Evolutionary conservation across 352 stramenopile species (phyloP), one percentile per base, ranked within the genome.

Genomic region (Phytophthora vignae): DNA sequence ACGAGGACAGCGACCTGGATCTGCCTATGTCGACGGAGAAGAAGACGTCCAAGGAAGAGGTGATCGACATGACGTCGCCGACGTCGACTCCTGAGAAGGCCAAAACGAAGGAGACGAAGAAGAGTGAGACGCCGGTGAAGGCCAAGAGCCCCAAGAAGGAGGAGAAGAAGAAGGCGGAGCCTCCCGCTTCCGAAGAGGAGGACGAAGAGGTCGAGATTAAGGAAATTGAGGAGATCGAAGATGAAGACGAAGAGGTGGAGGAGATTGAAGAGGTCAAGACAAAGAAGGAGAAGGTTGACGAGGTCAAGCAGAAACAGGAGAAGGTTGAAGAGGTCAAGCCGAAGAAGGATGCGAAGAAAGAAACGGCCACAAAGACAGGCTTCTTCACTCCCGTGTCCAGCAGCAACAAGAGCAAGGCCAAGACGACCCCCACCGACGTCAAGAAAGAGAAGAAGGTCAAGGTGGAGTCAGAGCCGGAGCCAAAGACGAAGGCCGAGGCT

Each of bases 1-100:
- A 90, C 21, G 76, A 85, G 0, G 84, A 88, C 15, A 83, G 74
- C 22, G 78, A 85, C 40, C 36, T 77, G 67, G 67, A 86, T 44
- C 38, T 90, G 12, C 38, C 55, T 12, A 65, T 80, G 33, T 74
- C 52, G 1, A 44, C 17, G 21, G 21, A 52, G 1, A 40, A 55
- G 12, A 67, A 73, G 54, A 81, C 78, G 54, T 61, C 53, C 1
- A 80, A 56, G 65, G 63, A 79, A 9, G 59, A 77, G 12, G 62
- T 80, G 27, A 84, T 86, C 36, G 79, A 88, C 15, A 63, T 84
- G 44, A 76, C 73, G 27, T 79, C 74, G 2, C 61, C 59, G 10
- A 53, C 40, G 6, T 70, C 36, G 38, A 69, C 54, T 12, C 42
- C 61, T 2, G 60, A 69, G 25, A 78, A 78, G 19, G 14, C n/a